A percentile compares a stretch with the other conserved stretches of the same genome.
Conservation (phyloP, 495 filamentous ascomycete species). For the Beverwykella pulmonaria region DNA sequence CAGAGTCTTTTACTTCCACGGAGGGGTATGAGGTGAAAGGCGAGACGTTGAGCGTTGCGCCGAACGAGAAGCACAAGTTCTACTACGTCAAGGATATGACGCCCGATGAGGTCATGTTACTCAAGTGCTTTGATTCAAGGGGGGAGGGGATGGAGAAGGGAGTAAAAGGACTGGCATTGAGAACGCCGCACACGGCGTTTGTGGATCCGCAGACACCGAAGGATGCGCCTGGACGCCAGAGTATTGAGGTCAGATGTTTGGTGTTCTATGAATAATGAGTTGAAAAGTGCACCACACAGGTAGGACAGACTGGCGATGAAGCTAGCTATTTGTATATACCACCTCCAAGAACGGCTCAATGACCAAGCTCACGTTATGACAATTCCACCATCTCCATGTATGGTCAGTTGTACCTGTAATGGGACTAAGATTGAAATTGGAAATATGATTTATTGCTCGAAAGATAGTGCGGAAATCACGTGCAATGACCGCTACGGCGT, state of each 20-base stretch:
- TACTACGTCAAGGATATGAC: constrained; percentile 49
- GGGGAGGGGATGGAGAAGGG: constrained; percentile 43
- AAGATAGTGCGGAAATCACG: no score
- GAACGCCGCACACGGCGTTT: constrained; percentile 49
- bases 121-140: constrained; percentile 47
- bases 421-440: no score
- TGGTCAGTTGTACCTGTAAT: no score
- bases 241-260: constrained; percentile 48
- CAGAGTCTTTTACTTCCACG: constrained; percentile 16
- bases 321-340: no score
- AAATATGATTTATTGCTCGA: no score
- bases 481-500: no score
- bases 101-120: constrained; percentile 47
- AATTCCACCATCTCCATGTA: no score
- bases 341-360: no score
- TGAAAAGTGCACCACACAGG: not conserved
- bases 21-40: constrained; percentile 46
- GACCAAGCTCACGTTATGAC: no score
- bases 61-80: constrained; percentile 45
- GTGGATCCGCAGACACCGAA: constrained; percentile 43
- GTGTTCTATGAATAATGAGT: constrained; percentile 43
- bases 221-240: constrained; percentile 45
- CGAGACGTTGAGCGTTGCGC: constrained; percentile 44
- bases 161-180: constrained; percentile 38
- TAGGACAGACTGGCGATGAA: no score